phyloP scores from a whole-genome alignment of 257 asterid species.

The Przewalskia tangutica region DNA sequence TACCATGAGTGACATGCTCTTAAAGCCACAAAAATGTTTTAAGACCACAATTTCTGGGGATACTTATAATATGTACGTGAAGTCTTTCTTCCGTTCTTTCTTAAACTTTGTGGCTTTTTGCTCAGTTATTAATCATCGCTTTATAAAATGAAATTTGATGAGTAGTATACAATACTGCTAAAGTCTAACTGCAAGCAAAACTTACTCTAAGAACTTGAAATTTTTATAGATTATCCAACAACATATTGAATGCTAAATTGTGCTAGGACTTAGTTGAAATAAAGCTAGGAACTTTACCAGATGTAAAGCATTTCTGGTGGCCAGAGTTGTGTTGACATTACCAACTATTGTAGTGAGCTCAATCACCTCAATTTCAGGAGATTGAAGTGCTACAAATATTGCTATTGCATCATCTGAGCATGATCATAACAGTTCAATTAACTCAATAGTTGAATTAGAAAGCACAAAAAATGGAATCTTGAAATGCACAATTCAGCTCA shows the following conservation, averaged over 20 bases:
- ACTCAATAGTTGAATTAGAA: no score
- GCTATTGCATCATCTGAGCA: no score
- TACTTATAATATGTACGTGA: no score
- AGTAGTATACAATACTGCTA: not conserved
- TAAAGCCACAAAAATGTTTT: no score
- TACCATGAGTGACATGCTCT: no score
- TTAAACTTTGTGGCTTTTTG: not conserved
- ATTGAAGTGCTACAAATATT: slow-evolving; percentile 75
- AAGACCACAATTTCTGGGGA: no score
- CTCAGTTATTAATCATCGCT: not conserved
- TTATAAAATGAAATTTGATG: not conserved
- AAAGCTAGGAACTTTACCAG: slow-evolving; percentile 31
- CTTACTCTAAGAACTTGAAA: not conserved
- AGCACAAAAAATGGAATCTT: no score
- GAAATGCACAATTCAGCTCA: no score
- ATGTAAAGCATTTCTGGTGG: slow-evolving; percentile 92
- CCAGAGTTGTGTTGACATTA: slow-evolving; percentile 84
- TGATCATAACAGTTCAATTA: no score
- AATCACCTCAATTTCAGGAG: slow-evolving; percentile 87
- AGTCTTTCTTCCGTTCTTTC: no score
- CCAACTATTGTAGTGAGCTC: slow-evolving; percentile 89
- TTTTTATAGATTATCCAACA: not conserved
- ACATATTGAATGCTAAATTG: not conserved
- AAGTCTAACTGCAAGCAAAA: not conserved
- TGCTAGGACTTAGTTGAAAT: not conserved